These are phyloP conservation scores for Leccinum sublutescens DNA, from an alignment of 768 basidiomycete genomes.

Conservation along the genomic window DNA sequence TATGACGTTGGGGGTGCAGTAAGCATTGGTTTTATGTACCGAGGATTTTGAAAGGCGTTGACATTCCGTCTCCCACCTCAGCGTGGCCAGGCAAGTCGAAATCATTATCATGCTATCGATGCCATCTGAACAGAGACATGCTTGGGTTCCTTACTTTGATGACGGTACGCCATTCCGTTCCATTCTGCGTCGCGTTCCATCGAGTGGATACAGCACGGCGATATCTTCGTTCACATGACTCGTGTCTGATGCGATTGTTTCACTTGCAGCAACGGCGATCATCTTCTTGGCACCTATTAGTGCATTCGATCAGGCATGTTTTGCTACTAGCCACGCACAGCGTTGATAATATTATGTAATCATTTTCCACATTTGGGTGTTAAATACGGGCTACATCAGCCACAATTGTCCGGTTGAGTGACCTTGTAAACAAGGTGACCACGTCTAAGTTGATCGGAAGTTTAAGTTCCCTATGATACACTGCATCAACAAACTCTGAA, in stretches of 20 bases:
- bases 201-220: slow-evolving; percentile 19
- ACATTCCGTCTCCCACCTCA: slow-evolving; percentile 27
- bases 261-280: too few species aligned
- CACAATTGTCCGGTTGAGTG: too few species aligned
- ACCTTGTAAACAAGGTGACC: too few species aligned
- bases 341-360: too few species aligned
- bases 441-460: too few species aligned
- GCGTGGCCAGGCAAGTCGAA: slow-evolving; percentile 57
- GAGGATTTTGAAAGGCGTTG: background rate
- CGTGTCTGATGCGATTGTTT: slow-evolving; percentile 2
- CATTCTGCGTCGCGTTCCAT: slow-evolving; percentile 5
- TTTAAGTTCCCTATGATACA: too few species aligned
- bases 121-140: slow-evolving; percentile 52
- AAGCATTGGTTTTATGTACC: slow-evolving; percentile 30
- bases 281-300: too few species aligned
- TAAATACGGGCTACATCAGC: too few species aligned
- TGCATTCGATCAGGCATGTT: too few species aligned
- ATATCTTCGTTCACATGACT: slow-evolving; percentile 11
- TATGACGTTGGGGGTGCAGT: slow-evolving; percentile 86
- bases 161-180: slow-evolving; percentile 52
- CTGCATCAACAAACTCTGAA: too few species aligned
- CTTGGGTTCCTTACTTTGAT: slow-evolving; percentile 85
- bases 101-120: slow-evolving; percentile 12
- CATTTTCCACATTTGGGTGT: too few species aligned
- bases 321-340: too few species aligned